Evolutionary conservation across 2,329 filamentous ascomycete species (phyloP), one percentile per base, ranked within the genome.

Genomic region (Cytospora paraplurivora): DNA sequence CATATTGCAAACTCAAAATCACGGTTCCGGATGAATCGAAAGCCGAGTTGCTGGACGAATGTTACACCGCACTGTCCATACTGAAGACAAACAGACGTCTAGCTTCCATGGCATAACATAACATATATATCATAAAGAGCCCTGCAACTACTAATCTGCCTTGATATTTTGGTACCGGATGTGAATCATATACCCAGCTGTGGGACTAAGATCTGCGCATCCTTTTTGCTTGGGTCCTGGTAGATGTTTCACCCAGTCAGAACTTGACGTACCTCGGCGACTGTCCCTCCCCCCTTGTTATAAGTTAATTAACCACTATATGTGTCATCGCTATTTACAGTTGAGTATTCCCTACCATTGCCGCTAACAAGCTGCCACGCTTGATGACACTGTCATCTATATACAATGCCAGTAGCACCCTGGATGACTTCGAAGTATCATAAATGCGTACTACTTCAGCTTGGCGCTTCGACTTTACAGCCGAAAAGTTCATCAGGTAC

Each of bases 71-170:
- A 59, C 15, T 66, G 66, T 58, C 62, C 17, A 33, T 47, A n/a
- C 32, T 38, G 6, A 69, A 52, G 10, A 51, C 32, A 51, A 59
- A 52, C 21, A 71, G 57, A 38, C 13, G 50, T 55, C 7, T 66
- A 53, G 19, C 68, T 67, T 19, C 66, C 58, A 10, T 71, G 55
- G 57, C 67, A 68, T 21, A 73, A 63, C 34, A 53, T 27, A 38
- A 72, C 69, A 71, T 49, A 72, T 66, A 11, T 72, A 63, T 5
- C 67, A 62, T 10, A 73, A 67, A 11, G 70, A 55, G 10, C 67
- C 70, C 12, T 69, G 66, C 7, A 72, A 33, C 35, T 70, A 62
- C 1, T 65, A 60, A 8, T 64, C 62, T 35, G 69, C 67, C 1
- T 66, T 66, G 6, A 70, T 60, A 41, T 70, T 70, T 1, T 72